Evolutionary conservation across 208 protist species (phyloP).

Genomic region (Leishmania tarentolae): DNA sequence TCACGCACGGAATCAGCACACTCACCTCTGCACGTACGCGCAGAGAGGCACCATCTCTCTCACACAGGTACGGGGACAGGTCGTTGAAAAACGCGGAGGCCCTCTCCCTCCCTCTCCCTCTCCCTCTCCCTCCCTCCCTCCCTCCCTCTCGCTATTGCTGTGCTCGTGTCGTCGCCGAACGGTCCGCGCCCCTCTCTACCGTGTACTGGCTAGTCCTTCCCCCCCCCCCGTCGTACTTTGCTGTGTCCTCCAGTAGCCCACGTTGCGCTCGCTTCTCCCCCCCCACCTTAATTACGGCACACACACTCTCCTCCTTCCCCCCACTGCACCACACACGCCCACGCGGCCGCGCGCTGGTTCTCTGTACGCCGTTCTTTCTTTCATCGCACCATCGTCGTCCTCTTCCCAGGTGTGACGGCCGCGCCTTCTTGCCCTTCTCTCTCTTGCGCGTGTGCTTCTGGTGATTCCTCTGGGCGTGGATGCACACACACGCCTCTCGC

Average conservation of each 20-base stretch:
- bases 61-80: not conserved
- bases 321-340: not conserved
- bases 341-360: not conserved
- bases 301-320: not conserved
- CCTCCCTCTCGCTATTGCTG: too few species aligned
- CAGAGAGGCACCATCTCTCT: not conserved
- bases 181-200: not conserved
- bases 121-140: too few species aligned
- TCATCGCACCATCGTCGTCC: not conserved
- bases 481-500: not conserved
- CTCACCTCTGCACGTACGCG: not conserved
- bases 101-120: not conserved
- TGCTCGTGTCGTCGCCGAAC: too few species aligned
- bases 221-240: not conserved
- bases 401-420: too few species aligned
- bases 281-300: not conserved
- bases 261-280: not conserved
- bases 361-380: not conserved
- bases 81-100: not conserved
- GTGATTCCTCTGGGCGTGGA: not conserved
- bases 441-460: not conserved
- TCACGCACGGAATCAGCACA: not conserved
- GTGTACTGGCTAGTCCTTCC: not conserved
- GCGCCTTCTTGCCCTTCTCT: not conserved
- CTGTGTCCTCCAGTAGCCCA: not conserved